phyloP scores from a whole-genome alignment of 345 rosid species.

The Pistacia vera region DNA sequence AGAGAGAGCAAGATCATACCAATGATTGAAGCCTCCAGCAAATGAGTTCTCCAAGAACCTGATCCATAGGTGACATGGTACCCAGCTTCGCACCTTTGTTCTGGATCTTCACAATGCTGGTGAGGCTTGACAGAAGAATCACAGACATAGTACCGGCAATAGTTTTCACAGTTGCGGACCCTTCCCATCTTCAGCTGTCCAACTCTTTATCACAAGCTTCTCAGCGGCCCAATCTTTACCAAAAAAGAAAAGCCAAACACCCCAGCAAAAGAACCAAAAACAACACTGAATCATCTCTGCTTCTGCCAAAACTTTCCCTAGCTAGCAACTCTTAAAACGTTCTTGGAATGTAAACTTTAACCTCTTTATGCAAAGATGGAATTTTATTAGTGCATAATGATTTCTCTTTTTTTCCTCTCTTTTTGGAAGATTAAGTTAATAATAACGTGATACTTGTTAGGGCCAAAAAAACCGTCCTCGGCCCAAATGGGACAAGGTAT shows the following conservation, averaged over 20 bases:
- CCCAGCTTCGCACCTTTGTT: conserved; percentile 97
- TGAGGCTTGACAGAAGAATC: conserved; percentile 74
- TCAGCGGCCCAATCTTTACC: conserved; percentile 85
- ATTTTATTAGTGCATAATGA: not conserved
- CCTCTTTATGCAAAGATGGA: not conserved
- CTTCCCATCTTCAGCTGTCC: conserved; percentile 84
- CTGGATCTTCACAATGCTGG: conserved; percentile 94
- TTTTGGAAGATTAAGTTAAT: not conserved
- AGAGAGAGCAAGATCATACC: conserved; percentile 43
- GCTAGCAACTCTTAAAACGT: conserved; percentile 8
- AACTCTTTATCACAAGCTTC: conserved; percentile 89
- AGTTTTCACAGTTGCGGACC: conserved; percentile 98
- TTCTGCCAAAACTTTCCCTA: conserved; percentile 14
- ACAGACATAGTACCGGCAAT: conserved; percentile 93
- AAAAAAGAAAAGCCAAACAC: conserved; percentile 67
- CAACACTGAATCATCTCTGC: conserved; percentile 77
- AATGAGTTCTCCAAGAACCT: conserved; percentile 98
- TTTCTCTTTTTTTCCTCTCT: not conserved
- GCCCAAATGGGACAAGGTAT: no score
- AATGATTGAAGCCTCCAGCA: conserved; percentile 96
- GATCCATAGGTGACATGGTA: conserved; percentile 99
- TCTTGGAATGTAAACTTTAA: not conserved
- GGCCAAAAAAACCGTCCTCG: no score
- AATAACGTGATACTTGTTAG: not conserved
- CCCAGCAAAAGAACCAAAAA: conserved; percentile 78